Conservation (phyloP, 2,329 filamentous ascomycete species). For the Penicillium griseofulvum region DNA sequence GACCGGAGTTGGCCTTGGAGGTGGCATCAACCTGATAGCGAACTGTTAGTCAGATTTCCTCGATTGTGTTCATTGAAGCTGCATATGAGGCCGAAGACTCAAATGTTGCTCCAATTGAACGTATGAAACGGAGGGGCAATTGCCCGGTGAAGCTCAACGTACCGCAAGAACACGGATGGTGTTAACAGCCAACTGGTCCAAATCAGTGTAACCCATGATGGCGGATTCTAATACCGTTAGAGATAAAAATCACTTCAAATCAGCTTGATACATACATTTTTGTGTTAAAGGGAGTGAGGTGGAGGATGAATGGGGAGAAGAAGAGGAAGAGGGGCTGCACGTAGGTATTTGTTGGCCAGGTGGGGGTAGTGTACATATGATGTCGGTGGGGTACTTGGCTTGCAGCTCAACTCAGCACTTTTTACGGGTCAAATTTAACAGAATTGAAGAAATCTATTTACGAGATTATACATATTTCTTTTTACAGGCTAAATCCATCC, state of each 20-base stretch:
- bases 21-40: constrained; percentile 86
- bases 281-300: constrained; percentile 9
- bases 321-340: constrained; percentile 22
- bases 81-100: background rate
- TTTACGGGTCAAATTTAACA: background rate
- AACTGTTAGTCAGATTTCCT: constrained; percentile 2
- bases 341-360: constrained; percentile 36
- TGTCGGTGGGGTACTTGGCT: constrained; percentile 19
- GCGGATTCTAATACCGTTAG: constrained; percentile 34
- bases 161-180: constrained; percentile 96
- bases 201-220: constrained; percentile 82
- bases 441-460: background rate
- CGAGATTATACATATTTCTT: background rate
- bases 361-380: constrained; percentile 35
- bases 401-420: constrained; percentile 1
- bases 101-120: constrained; percentile 3
- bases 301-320: constrained; percentile 18
- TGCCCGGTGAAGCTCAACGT: constrained; percentile 48
- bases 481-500: background rate
- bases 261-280: constrained; percentile 14
- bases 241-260: constrained; percentile 1
- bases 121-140: background rate
- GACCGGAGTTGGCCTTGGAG: constrained; percentile 90
- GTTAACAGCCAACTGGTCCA: constrained; percentile 92
- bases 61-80: background rate